A percentile compares a stretch with the other conserved stretches of the same genome.
Evolutionary conservation across 2,329 filamentous ascomycete genomes (phyloP).

Genomic region (Colletotrichum paranaense): DNA sequence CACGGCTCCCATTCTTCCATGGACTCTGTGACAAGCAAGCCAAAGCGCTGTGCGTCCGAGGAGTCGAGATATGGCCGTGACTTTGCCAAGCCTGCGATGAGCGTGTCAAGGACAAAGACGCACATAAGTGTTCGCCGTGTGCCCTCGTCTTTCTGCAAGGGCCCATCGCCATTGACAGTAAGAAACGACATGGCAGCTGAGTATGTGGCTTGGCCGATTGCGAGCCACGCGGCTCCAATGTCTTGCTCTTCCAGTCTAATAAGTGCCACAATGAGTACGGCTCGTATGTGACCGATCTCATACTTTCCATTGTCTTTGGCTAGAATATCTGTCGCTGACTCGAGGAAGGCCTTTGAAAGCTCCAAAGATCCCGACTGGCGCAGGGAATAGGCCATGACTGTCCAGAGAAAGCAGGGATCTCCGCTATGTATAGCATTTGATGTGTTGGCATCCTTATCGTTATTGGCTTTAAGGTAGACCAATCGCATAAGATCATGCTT

Average conservation of each 20-base stretch:
- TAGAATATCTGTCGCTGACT: background rate
- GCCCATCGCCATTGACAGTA: accelerated
- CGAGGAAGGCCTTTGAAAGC: background rate
- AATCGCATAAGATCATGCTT: conserved; percentile 27
- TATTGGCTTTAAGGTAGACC: background rate
- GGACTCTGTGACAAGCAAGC: background rate
- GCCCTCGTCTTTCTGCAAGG: background rate
- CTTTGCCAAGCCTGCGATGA: conserved; percentile 14
- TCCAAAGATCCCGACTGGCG: background rate
- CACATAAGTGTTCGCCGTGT: background rate
- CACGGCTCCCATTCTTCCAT: conserved; percentile 22
- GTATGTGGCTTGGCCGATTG: conserved; percentile 20
- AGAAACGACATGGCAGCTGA: background rate
- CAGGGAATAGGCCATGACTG: conserved; percentile 22
- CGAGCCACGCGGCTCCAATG: conserved; percentile 19
- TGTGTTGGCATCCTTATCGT: background rate
- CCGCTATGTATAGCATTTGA: background rate
- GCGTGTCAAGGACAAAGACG: conserved; percentile 26
- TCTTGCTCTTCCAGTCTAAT: background rate
- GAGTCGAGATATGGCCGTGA: conserved; percentile 12
- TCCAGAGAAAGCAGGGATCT: conserved; percentile 13
- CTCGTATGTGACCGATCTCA: conserved; percentile 14
- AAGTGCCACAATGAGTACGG: conserved; percentile 15
- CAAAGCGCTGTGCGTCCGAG: background rate
- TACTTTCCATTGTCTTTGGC: background rate